Evolutionary conservation across 768 basidiomycete species (phyloP).

Genomic region (Arthromyces matolae): DNA sequence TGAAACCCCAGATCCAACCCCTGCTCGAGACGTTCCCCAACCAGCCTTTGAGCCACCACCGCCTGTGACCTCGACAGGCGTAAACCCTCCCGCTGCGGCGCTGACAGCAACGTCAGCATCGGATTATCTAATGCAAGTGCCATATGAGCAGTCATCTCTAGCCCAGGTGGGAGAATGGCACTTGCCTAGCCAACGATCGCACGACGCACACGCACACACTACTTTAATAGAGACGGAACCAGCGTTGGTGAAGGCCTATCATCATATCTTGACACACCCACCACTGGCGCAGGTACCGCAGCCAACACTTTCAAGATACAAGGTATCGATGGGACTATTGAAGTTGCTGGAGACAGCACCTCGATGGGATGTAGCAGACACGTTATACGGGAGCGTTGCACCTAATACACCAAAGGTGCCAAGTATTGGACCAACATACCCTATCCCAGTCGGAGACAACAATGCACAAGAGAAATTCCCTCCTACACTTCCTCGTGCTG

Average conservation of each 20-base stretch:
- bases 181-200: conserved; percentile 42
- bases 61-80: conserved; percentile 29
- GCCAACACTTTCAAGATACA: conserved; percentile 63
- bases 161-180: conserved; percentile 67
- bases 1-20: conserved; percentile 13
- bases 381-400: conserved; percentile 54
- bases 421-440: conserved; percentile 63
- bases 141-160: conserved; percentile 72
- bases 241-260: conserved; percentile 65
- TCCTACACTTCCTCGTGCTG: conserved; percentile 39
- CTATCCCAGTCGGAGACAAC: conserved; percentile 41
- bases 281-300: conserved; percentile 44
- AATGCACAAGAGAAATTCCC: conserved; percentile 47
- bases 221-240: conserved; percentile 58
- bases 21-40: conserved; percentile 11
- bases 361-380: conserved; percentile 68
- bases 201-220: conserved; percentile 24
- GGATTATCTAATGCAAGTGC: conserved; percentile 68
- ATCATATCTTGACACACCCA: conserved; percentile 73
- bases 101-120: conserved; percentile 52
- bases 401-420: conserved; percentile 62
- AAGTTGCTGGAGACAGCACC: conserved; percentile 50
- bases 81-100: conserved; percentile 40
- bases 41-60: conserved; percentile 24
- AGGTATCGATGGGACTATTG: conserved; percentile 71